phyloP scores from a whole-genome alignment of 2,329 filamentous ascomycete species.

The Apiospora saccharicola region DNA sequence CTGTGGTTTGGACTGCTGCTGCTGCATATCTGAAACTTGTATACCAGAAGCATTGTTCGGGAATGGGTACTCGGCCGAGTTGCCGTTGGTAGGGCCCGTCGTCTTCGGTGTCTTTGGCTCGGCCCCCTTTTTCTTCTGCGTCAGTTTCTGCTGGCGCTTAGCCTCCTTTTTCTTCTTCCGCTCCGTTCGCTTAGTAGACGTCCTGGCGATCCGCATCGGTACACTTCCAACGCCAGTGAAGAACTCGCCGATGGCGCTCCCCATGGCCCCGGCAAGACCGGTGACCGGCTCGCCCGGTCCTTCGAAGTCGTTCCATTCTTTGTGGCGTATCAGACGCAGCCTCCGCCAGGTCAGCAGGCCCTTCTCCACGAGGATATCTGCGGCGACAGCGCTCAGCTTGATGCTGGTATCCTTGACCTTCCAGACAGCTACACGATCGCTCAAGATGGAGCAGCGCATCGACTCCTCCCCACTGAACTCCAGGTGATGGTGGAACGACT shows the following conservation, averaged over 20 bases:
- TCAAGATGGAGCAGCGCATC: conserved; percentile 72
- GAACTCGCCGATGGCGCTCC: conserved; percentile 64
- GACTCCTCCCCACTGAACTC: conserved; percentile 57
- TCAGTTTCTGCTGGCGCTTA: conserved; percentile 37
- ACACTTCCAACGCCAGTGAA: conserved; percentile 70
- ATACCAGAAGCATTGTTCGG: conserved; percentile 23
- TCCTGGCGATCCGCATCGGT: conserved; percentile 67
- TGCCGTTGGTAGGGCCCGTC: not conserved
- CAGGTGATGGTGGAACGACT: conserved; percentile 69
- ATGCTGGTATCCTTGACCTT: conserved; percentile 66
- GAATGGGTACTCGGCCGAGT: not conserved
- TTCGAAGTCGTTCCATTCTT: conserved; percentile 80
- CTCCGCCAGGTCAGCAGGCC: conserved; percentile 70
- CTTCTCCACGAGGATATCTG: conserved; percentile 67
- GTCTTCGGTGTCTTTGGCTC: conserved; percentile 30
- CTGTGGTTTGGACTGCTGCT: conserved; percentile 22
- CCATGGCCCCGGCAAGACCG: conserved; percentile 67
- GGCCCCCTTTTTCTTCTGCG: conserved; percentile 31
- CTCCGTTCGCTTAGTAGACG: conserved; percentile 60
- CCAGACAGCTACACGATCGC: conserved; percentile 72
- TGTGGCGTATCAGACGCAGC: conserved; percentile 69
- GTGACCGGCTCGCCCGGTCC: conserved; percentile 78
- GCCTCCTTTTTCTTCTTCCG: conserved; percentile 54
- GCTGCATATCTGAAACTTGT: conserved; percentile 29
- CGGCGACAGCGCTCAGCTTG: conserved; percentile 68